Evolutionary conservation across 2,329 filamentous ascomycete genomes (phyloP), one percentile per base, ranked within the genome.

Genomic region (Juglanconis juglandina): DNA sequence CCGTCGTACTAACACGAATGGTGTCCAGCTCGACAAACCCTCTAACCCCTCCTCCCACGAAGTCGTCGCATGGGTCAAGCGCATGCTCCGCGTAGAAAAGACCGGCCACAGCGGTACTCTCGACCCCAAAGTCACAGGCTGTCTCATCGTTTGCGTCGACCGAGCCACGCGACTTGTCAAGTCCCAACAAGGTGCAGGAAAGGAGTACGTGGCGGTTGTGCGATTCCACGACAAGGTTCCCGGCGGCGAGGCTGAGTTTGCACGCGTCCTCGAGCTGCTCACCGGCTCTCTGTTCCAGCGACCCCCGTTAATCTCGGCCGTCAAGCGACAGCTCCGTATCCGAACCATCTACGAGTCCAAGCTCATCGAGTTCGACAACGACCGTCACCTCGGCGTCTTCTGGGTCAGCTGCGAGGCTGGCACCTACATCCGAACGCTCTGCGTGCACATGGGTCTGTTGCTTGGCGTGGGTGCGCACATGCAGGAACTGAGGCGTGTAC

Each of bases 391-490:
- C 42, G 95, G 91, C 76, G 94, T 98, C 59, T 99, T 99, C 85
- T 98, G 95, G 94, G 95, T 98, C 69, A 96, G 92, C 79, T 99
- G 95, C 78, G 95, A 99, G 79, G 95, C 92, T 60, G 95, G 95
- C 75, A 99, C 95, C 66, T 99, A 99, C 77, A 98, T 99, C 75
- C 91, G 95, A 82, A 99, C 95, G 42, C 87, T 99, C 52, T 98
- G 95, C 78, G 94, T 98, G 48, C 95, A 98, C 79, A 77, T 99
- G 68, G 91, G 91, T 71, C 68, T 77, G 49, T 64, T 77, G 59
- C 70, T 77, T 35, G 75, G 68, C 47, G 67, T 70, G 7, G 65
- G 94, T 68, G 95, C 91, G 56, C 92, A 98, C 81, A 98, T 98
- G 94, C 94, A 98, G 81, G 94, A 98, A 81, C 87, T 98, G 68